phyloP scores from a whole-genome alignment of 176 grass and related monocot genomes.

The Dendrocalamus sinicus region DNA sequence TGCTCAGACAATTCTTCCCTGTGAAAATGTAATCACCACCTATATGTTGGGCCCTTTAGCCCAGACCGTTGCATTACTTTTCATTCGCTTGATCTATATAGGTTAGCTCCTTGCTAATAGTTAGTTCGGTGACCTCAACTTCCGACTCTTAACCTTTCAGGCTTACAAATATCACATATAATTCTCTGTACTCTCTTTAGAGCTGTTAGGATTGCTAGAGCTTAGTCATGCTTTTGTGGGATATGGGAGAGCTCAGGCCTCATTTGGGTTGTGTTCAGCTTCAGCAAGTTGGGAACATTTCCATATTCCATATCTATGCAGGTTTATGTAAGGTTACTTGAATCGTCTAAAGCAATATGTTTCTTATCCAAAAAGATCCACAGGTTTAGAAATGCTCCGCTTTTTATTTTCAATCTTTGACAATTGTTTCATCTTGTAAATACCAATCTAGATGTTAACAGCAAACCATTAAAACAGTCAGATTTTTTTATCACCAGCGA shows the following conservation, averaged over 20 bases:
- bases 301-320: background rate
- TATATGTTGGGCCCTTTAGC: slow-evolving; percentile 8
- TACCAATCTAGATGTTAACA: background rate
- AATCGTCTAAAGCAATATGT: background rate
- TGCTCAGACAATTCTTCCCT: slow-evolving; percentile 42
- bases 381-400: background rate
- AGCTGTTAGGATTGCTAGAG: background rate
- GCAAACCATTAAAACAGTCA: background rate
- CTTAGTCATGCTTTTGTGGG: background rate
- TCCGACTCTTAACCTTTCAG: background rate
- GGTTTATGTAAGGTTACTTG: background rate
- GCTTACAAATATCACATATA: background rate
- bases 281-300: background rate
- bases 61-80: slow-evolving; percentile 13
- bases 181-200: background rate
- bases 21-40: slow-evolving; percentile 42
- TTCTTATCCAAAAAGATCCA: background rate
- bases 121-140: slow-evolving; percentile 9
- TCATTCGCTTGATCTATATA: slow-evolving; percentile 26
- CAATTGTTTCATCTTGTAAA: background rate
- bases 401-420: background rate
- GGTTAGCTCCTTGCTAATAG: slow-evolving; percentile 51
- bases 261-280: background rate
- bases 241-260: background rate
- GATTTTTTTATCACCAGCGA: background rate